Conservation (phyloP, 2,329 filamentous ascomycete species). For the Scedosporium apiospermum region DNA sequence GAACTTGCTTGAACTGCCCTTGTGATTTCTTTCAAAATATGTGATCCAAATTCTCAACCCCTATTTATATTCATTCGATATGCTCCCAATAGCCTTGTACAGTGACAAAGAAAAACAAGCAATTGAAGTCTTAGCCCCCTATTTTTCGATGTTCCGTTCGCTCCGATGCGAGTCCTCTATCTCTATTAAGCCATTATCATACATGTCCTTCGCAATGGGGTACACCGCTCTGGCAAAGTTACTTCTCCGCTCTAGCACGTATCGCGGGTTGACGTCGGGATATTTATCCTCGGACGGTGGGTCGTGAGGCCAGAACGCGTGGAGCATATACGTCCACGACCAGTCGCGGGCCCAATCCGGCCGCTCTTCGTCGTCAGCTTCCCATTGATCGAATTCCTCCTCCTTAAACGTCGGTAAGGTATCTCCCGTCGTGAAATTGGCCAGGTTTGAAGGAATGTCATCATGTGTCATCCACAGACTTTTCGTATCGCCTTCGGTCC, state of each 20-base stretch:
- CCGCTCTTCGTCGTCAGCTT: background rate
- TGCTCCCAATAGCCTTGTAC: too few species aligned
- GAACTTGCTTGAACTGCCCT: too few species aligned
- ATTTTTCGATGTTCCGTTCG: too few species aligned
- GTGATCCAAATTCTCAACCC: too few species aligned
- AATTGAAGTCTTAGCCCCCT: too few species aligned
- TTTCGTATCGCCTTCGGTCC: background rate
- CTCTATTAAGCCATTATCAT: conserved; percentile 9
- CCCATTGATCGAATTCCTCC: background rate
- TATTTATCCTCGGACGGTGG: background rate
- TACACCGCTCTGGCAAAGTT: conserved; percentile 16
- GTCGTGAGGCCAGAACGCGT: background rate
- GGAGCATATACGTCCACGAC: background rate
- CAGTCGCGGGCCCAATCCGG: background rate
- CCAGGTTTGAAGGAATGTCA: background rate
- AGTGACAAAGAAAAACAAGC: too few species aligned
- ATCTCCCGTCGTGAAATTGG: background rate
- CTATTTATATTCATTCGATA: too few species aligned
- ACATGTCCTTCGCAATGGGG: conserved; percentile 13
- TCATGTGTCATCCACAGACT: background rate
- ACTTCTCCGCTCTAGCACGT: conserved; percentile 14
- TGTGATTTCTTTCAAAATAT: too few species aligned
- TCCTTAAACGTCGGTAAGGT: background rate
- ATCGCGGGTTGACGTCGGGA: conserved; percentile 13
- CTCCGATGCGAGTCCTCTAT: conserved; percentile 7